Percentiles rank a stretch among this genome's conserved stretches.
These are phyloP conservation scores for Tulasnella sp. DNA, from an alignment of 768 basidiomycete genomes.

Conservation along the genomic window DNA sequence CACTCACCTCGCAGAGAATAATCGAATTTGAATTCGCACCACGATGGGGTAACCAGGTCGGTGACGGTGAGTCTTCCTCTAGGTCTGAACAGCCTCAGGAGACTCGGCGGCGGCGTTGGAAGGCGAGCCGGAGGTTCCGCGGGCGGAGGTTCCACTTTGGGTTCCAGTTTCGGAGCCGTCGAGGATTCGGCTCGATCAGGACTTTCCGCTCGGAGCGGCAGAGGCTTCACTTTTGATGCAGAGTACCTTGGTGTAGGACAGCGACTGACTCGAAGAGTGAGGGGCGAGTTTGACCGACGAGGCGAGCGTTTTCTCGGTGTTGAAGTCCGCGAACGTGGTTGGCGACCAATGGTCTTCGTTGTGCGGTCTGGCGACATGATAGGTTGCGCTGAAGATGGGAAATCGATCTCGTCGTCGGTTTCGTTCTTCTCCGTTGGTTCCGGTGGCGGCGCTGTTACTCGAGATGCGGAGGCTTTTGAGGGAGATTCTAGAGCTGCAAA, in stretches of 20 bases:
- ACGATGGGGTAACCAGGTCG: conserved; percentile 27
- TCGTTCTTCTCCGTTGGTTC: not conserved
- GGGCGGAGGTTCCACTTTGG: not conserved
- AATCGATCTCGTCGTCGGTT: not conserved
- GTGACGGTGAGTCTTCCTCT: conserved; percentile 27
- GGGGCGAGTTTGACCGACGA: not conserved
- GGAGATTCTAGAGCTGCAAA: not conserved
- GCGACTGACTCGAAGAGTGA: not conserved
- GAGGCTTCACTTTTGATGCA: not conserved
- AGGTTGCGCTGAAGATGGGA: not conserved
- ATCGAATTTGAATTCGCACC: conserved; percentile 29
- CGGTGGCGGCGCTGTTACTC: not conserved
- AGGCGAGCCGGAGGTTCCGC: not conserved
- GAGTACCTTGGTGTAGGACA: not conserved
- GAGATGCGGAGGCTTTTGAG: not conserved
- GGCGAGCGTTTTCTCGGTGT: not conserved
- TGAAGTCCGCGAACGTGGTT: not conserved
- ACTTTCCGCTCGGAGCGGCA: not conserved
- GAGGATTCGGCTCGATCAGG: not conserved
- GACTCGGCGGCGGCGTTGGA: not conserved
- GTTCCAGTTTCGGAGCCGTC: not conserved
- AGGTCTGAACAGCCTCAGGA: conserved; percentile 20
- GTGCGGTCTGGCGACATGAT: not conserved
- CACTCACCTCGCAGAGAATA: not conserved
- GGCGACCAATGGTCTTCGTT: not conserved